A percentile compares a stretch with the other conserved stretches of the same genome.
These are phyloP conservation scores for Kingdonia uniflora DNA, from an alignment of 164 flowering plant genomes.

Conservation along the genomic window DNA sequence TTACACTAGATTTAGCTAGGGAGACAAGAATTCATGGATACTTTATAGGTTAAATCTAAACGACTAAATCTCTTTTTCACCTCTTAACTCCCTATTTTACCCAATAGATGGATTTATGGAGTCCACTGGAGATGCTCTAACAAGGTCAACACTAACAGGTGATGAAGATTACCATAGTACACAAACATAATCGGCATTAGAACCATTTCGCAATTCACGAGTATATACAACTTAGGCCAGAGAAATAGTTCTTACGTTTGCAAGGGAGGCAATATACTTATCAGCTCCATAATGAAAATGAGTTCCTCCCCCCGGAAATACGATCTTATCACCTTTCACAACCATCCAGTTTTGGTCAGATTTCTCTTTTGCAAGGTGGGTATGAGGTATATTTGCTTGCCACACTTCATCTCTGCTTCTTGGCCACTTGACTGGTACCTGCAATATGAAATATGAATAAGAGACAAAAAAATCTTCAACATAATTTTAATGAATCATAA, in stretches of 20 bases:
- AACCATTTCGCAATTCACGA: too few relatives aligned
- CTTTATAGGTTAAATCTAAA: too few relatives aligned
- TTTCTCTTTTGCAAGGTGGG: slow-evolving; percentile 87
- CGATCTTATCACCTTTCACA: slow-evolving; percentile 74
- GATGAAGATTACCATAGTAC: too few relatives aligned
- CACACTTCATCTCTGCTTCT: slow-evolving; percentile 86
- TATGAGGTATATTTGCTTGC: slow-evolving; percentile 92
- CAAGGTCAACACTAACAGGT: too few relatives aligned
- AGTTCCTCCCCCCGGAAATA: slow-evolving; percentile 91
- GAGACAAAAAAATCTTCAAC: neutral
- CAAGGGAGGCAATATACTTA: slow-evolving; percentile 66
- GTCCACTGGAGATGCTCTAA: too few relatives aligned
- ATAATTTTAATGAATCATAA: neutral
- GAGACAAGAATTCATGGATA: too few relatives aligned
- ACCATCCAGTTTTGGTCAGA: slow-evolving; percentile 98
- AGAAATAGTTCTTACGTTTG: slow-evolving; percentile 47
- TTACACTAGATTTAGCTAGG: too few relatives aligned
- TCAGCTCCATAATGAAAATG: slow-evolving; percentile 92
- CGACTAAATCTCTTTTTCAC: too few relatives aligned
- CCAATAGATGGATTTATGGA: too few relatives aligned
- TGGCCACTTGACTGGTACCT: slow-evolving; percentile 95
- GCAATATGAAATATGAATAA: slow-evolving; percentile 7
- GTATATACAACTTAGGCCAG: too few relatives aligned
- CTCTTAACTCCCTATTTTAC: too few relatives aligned
- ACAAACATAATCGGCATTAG: too few relatives aligned